Conservation (phyloP, 495 filamentous ascomycete genomes). For the Hyaloscypha bicolor region DNA sequence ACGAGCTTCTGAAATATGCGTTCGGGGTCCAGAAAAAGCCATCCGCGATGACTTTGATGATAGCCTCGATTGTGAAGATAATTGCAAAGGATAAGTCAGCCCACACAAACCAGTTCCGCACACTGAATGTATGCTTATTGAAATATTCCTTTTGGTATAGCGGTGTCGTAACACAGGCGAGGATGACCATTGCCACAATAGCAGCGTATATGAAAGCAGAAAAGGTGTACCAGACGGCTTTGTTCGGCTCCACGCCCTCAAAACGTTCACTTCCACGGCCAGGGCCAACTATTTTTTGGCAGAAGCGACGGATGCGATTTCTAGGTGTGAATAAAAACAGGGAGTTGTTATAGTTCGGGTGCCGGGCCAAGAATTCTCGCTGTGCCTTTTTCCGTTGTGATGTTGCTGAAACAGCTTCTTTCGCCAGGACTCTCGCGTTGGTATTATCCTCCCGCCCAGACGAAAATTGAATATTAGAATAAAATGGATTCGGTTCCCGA, state of each 20-base stretch:
- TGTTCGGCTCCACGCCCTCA: constrained; percentile 84
- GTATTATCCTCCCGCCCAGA: constrained; percentile 68
- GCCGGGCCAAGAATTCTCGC: constrained; percentile 81
- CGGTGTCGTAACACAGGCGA: constrained; percentile 93
- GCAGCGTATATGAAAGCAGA: constrained; percentile 92
- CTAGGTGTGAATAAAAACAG: constrained; percentile 82
- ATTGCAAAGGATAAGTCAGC: constrained; percentile 88
- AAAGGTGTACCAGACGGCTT: constrained; percentile 87
- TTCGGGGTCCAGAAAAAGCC: constrained; percentile 97
- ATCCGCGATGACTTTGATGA: constrained; percentile 94
- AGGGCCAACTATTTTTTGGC: constrained; percentile 89
- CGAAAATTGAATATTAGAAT: constrained; percentile 76
- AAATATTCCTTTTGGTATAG: constrained; percentile 90
- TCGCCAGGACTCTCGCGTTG: constrained; percentile 84
- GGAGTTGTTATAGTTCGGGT: constrained; percentile 91
- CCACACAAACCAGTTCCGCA: constrained; percentile 89
- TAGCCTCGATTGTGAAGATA: constrained; percentile 83
- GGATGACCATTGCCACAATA: constrained; percentile 94
- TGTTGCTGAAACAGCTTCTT: constrained; percentile 81
- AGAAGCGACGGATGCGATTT: constrained; percentile 77
- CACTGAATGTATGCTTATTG: constrained; percentile 49
- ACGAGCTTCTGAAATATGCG: constrained; percentile 93
- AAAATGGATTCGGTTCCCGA: constrained; percentile 92
- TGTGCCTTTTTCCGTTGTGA: constrained; percentile 84
- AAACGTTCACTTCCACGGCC: constrained; percentile 83